Percentiles rank a stretch among this genome's conserved stretches.
phyloP scores from a whole-genome alignment of 805 yeast species.

The Ogataea salicorniae region DNA sequence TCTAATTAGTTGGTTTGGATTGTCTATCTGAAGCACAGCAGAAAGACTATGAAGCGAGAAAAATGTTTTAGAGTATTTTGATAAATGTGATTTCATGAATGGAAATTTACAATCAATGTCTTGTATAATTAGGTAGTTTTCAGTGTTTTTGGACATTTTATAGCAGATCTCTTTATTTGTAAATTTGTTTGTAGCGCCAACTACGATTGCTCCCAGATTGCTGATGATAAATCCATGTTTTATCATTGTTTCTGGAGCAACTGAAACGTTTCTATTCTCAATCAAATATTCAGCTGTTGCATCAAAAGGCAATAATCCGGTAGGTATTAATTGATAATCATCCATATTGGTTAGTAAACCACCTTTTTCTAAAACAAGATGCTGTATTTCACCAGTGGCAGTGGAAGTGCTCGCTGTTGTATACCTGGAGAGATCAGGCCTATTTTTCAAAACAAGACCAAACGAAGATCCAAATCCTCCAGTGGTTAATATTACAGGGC shows the following conservation, averaged over 20 bases:
- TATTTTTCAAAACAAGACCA: constrained; percentile 37
- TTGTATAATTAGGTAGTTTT: constrained; percentile 8
- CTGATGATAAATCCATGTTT: constrained; percentile 6
- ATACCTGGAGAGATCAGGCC: constrained; percentile 49
- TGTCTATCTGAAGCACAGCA: background rate
- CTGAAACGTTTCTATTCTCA: background rate
- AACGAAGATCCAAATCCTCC: constrained; percentile 65
- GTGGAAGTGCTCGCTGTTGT: constrained; percentile 49
- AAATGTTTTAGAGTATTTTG: background rate
- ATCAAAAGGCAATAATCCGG: constrained; percentile 50
- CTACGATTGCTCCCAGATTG: too few species aligned
- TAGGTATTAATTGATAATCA: constrained; percentile 59
- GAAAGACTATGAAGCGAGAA: background rate
- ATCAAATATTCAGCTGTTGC: background rate
- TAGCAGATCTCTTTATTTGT: constrained; percentile 7
- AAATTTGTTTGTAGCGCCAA: background rate
- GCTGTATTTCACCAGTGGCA: constrained; percentile 52
- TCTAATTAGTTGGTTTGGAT: background rate
- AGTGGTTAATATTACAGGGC: constrained; percentile 58
- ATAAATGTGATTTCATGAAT: background rate
- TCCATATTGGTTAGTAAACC: constrained; percentile 53
- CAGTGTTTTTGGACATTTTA: constrained; percentile 4
- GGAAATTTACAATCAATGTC: background rate
- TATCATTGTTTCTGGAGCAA: constrained; percentile 5
- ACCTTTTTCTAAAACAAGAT: constrained; percentile 41